Conservation (phyloP, 2,329 filamentous ascomycete species). For the Hirsutella rhossiliensis region DNA sequence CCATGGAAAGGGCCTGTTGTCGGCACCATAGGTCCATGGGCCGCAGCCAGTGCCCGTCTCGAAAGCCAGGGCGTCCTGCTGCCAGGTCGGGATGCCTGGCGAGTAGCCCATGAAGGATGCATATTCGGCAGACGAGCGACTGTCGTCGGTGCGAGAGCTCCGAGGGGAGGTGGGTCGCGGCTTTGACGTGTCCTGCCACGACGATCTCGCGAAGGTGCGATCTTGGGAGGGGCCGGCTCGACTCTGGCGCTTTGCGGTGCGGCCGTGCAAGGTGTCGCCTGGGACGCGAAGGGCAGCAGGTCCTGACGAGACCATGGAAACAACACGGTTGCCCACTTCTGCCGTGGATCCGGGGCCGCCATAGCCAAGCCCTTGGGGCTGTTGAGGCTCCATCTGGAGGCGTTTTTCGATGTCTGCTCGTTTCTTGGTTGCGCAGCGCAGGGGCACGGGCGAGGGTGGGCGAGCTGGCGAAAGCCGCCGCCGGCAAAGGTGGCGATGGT, state of each 20-base stretch:
- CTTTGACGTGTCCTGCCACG: too few species aligned
- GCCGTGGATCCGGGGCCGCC: not conserved
- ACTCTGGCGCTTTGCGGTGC: not conserved
- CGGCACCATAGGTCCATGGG: not conserved
- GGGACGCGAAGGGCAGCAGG: not conserved
- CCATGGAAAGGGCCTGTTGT: not conserved
- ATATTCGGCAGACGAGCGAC: too few species aligned
- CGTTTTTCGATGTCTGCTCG: too few species aligned
- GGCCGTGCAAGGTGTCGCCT: not conserved
- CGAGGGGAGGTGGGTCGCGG: too few species aligned
- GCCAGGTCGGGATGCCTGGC: not conserved
- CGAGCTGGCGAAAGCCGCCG: too few species aligned
- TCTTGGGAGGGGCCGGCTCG: not conserved
- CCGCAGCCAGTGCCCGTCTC: constrained; percentile 1
- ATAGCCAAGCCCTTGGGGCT: not conserved
- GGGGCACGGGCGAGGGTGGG: too few species aligned
- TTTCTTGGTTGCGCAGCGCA: too few species aligned
- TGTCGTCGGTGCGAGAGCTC: too few species aligned
- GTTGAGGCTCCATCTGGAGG: not conserved
- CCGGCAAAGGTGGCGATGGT: too few species aligned
- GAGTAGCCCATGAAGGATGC: not conserved
- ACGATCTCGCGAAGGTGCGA: too few species aligned
- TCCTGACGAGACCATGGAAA: not conserved
- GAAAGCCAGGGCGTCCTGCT: not conserved
- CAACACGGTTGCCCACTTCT: not conserved